Evolutionary conservation across 495 filamentous ascomycete species (phyloP).

Genomic region (Penicillium canariense): DNA sequence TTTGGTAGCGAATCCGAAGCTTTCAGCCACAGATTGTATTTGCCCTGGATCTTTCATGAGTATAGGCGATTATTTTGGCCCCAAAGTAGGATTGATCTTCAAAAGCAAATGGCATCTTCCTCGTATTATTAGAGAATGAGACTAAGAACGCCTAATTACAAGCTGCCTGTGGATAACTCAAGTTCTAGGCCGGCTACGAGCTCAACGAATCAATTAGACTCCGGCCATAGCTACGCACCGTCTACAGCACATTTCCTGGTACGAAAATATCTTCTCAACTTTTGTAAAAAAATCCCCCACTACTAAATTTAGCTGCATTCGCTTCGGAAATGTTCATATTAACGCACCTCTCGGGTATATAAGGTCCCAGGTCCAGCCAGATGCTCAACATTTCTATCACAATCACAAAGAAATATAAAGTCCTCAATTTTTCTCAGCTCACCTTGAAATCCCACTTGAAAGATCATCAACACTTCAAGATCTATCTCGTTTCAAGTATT

Average conservation of each 20-base stretch:
- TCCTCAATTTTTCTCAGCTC: background rate
- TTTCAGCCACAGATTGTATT: constrained; percentile 9
- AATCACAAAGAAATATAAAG: constrained; percentile 1
- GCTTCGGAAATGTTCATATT: background rate
- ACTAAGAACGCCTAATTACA: constrained; percentile 3
- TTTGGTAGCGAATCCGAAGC: constrained; percentile 2
- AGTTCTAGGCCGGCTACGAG: background rate
- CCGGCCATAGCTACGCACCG: background rate
- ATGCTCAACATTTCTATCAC: background rate
- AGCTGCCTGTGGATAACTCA: constrained; percentile 1
- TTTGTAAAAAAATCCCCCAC: background rate
- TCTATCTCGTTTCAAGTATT: background rate
- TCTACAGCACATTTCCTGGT: background rate
- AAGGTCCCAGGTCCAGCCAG: constrained; percentile 2
- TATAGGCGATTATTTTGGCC: constrained; percentile 3
- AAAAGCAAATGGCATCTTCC: background rate
- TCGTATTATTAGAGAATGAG: constrained; percentile 9
- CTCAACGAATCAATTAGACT: background rate
- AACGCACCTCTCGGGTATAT: constrained; percentile 2
- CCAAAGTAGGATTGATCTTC: constrained; percentile 8
- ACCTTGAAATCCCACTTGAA: background rate
- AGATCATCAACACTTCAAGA: background rate
- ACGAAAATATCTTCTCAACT: background rate
- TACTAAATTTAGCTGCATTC: constrained; percentile 8
- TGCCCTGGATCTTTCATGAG: background rate